Evolutionary conservation across 306 rosid species (phyloP), one percentile per base, ranked within the genome.

Genomic region (Dalbergia oliveri): DNA sequence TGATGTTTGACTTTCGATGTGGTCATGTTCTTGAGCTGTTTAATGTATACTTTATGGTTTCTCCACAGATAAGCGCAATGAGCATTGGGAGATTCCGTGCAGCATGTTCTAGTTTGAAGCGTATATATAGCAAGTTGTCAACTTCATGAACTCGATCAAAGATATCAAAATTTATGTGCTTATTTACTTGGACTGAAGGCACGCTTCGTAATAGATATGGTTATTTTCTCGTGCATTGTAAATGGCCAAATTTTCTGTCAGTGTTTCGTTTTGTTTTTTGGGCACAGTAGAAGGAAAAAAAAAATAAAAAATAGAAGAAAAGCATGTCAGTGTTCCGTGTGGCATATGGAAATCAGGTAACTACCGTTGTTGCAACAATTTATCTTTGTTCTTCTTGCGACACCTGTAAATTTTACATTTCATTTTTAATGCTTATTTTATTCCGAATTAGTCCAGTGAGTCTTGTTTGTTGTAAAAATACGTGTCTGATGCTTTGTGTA

Each of bases 61-160:
- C 59, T 74, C 50, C 45, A 66, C 88, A 93, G 98, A 84, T 91
- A 76, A 77, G 88, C 14, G 76, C 89, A 11, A 73, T 67, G 66
- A 86, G 90, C 89, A 86, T 91, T 91, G 92, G 85, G 59, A 84
- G 73, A 81, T 79, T 93, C 44, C 97, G 98, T 11, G 80, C 31
- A 3, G 88, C 85, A 5, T 93, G 94, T 84, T 63, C 91, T 12
- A 87, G 94, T 87, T 88, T 93, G 93, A 93, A 91, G 92, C 93
- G 98, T 14, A 93, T 91, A 81, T 91, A 77, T 86, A 91, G 94
- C 90, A 90, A 93, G 86, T 78, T 82, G 88, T 87, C 85, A 39
- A 87, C 80, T 54, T 65, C 70, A 19, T 79, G 79, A 67, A 75
- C 61, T 44, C 11, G 44, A 57, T 51, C 37, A 61, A 53, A 19